Conservation (phyloP, 148 eudicot species). For the Heliamphora exappendiculata region DNA sequence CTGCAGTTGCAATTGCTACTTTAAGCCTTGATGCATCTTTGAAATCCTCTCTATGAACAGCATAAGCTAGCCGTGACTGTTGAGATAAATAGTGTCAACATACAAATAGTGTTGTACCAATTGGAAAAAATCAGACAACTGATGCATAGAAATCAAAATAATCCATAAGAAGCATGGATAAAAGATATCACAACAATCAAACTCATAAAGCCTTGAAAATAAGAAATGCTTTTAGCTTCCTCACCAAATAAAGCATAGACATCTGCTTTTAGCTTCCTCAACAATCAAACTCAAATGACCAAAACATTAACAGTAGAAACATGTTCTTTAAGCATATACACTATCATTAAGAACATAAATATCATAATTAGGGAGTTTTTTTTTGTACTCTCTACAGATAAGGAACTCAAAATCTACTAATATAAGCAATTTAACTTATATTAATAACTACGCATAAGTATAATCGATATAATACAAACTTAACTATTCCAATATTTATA, state of each 20-base stretch:
- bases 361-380: too few species aligned
- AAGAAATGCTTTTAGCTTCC: background rate
- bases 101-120: background rate
- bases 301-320: too few species aligned
- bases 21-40: slow-evolving; percentile 88
- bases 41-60: slow-evolving; percentile 73
- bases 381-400: too few species aligned
- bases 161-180: background rate
- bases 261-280: background rate
- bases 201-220: too few species aligned
- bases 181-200: background rate
- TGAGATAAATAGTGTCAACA: slow-evolving; percentile 12
- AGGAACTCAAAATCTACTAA: too few species aligned
- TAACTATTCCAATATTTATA: too few species aligned
- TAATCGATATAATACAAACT: too few species aligned
- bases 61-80: slow-evolving; percentile 65
- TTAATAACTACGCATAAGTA: too few species aligned
- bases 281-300: background rate
- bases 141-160: slow-evolving; percentile 1
- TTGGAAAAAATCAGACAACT: background rate
- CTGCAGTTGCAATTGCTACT: slow-evolving; percentile 91
- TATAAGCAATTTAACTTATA: too few species aligned
- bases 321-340: too few species aligned
- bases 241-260: background rate
- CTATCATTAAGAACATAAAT: too few species aligned